Conservation (phyloP, 1,284 basidiomycete species). For the Ustilago xerochloae region DNA sequence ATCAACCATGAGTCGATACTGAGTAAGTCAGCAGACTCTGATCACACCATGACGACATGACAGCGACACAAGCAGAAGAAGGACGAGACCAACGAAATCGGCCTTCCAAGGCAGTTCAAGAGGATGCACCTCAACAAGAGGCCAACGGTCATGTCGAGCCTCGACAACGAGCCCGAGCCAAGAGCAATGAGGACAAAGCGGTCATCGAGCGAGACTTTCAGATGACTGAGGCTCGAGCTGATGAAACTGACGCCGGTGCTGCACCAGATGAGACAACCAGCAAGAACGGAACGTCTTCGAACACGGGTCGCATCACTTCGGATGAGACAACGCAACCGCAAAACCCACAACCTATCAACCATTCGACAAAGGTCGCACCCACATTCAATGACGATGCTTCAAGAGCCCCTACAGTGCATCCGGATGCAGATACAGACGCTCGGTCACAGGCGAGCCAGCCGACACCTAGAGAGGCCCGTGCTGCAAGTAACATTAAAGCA, state of each 20-base stretch:
- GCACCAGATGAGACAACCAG: not conserved
- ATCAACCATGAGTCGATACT: not conserved
- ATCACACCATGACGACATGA: conserved; percentile 16
- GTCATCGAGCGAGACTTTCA: not conserved
- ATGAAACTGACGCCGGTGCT: not conserved
- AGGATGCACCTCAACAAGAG: too few species aligned
- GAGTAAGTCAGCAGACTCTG: too few species aligned
- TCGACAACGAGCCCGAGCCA: not conserved
- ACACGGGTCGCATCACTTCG: not conserved
- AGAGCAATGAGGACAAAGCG: not conserved
- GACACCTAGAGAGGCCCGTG: conserved; percentile 30
- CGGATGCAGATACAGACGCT: conserved; percentile 7
- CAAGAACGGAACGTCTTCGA: not conserved
- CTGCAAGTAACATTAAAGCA: conserved; percentile 25
- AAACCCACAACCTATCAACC: too few species aligned
- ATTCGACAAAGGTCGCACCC: not conserved
- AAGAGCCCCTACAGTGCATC: not conserved
- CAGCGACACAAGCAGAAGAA: not conserved
- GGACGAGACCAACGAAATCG: not conserved
- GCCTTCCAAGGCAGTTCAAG: too few species aligned
- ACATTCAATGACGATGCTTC: not conserved
- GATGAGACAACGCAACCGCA: not conserved
- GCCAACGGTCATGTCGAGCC: not conserved
- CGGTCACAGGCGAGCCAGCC: not conserved
- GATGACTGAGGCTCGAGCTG: not conserved